phyloP scores from a whole-genome alignment of 352 stramenopile genomes.

The Globisporangium apiculatum region DNA sequence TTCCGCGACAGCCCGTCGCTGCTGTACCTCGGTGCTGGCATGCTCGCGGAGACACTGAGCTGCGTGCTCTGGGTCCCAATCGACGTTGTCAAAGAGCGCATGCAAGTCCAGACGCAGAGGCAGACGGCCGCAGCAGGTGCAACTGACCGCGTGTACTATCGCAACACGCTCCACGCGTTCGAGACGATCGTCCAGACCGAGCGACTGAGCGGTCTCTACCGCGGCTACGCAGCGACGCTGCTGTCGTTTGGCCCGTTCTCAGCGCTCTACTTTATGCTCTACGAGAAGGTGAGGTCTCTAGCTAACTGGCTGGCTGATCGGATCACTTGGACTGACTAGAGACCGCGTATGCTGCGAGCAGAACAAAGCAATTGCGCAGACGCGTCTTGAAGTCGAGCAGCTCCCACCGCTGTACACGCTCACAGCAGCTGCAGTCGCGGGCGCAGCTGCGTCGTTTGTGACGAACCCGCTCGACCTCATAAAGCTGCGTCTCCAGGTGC shows the following conservation, averaged over 20 bases:
- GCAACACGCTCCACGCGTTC: constrained; percentile 87
- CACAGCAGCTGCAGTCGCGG: constrained; percentile 69
- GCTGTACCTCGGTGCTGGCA: constrained; percentile 61
- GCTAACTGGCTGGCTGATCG: neutral
- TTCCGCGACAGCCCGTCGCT: constrained; percentile 49
- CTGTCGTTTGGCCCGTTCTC: constrained; percentile 97
- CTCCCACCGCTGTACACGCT: constrained; percentile 60
- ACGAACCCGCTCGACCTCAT: constrained; percentile 97
- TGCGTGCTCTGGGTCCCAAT: constrained; percentile 99
- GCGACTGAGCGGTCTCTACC: constrained; percentile 91
- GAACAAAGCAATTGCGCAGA: constrained; percentile 49
- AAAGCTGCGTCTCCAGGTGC: constrained; percentile 94
- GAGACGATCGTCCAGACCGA: constrained; percentile 88
- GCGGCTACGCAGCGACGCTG: constrained; percentile 93
- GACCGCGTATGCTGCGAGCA: constrained; percentile 10
- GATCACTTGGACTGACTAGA: neutral
- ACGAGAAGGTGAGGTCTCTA: constrained; percentile 69
- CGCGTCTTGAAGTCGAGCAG: constrained; percentile 30
- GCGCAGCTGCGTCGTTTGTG: constrained; percentile 90
- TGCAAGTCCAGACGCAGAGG: constrained; percentile 90
- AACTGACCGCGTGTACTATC: constrained; percentile 73
- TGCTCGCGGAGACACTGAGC: constrained; percentile 70
- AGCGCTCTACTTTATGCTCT: constrained; percentile 97
- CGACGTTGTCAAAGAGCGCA: constrained; percentile 97
- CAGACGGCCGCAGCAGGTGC: neutral